These are phyloP conservation scores for Alisma plantagoaquatica DNA, from an alignment of 106 monocot genomes.

Conservation along the genomic window DNA sequence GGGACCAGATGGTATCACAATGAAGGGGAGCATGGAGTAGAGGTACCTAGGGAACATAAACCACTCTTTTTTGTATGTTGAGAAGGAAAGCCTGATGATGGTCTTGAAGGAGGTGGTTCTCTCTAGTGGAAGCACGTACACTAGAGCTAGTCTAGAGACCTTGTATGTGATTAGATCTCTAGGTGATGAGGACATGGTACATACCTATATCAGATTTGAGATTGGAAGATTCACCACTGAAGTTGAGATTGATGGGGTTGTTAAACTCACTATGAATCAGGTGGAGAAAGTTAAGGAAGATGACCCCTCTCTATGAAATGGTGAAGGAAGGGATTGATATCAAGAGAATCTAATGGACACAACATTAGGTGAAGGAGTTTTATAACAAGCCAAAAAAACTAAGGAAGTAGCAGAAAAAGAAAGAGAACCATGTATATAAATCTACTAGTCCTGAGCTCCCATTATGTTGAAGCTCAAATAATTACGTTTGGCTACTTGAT, in stretches of 20 bases:
- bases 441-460: too few species aligned
- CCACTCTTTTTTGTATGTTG: not conserved
- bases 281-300: not conserved
- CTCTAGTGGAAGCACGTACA: not conserved
- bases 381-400: too few species aligned
- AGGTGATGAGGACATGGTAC: not conserved
- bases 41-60: slow-evolving; percentile 65
- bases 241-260: not conserved
- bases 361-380: not conserved
- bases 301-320: not conserved
- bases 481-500: too few species aligned
- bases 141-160: not conserved
- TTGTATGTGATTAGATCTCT: not conserved
- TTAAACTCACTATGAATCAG: not conserved
- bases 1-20: slow-evolving; percentile 53
- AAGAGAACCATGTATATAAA: too few species aligned
- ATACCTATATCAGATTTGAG: not conserved
- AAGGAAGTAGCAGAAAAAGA: too few species aligned
- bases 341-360: not conserved
- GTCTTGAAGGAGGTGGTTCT: not conserved
- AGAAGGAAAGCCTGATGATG: not conserved
- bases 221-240: not conserved
- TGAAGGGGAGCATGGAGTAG: slow-evolving; percentile 79
- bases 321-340: slow-evolving; percentile 1
- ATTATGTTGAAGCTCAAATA: too few species aligned